Evolutionary conservation across 1,284 basidiomycete species (phyloP), one percentile per base, ranked within the genome.

Genomic region (Xerocomus amazonicus): DNA sequence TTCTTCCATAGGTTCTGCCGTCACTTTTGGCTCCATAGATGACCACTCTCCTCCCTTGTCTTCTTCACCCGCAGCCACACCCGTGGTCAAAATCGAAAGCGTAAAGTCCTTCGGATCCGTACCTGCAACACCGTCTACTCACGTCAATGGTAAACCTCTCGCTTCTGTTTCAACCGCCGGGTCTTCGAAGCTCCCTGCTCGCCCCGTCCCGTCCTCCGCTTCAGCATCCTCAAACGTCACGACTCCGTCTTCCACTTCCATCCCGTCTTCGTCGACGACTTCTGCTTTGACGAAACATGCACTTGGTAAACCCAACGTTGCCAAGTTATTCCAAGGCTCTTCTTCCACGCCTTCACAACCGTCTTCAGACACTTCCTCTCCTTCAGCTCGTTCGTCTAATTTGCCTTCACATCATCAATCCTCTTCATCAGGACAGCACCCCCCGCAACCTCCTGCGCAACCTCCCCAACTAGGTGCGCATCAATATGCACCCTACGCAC

Each of bases 11-110:
- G 83, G 77, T 59, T 79, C 81, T 51, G 70, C 78, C 52, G 82
- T 87, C 58, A 89, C 79, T 56, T 93, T 93, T 73, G 91, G 91
- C 60, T 92, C 91, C 39, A 89, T 93, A 76, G 81, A 86, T 68
- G 81, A 88, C 68, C 74, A 72, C 56, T 72, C 79, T 53, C 79
- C 82, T 47, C 76, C 83, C 54, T 81, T 85, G 58, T 84, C 85
- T 34, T 81, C 84, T 44, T 84, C 84, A 31, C 82, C 87, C 36
- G 81, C 83, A 45, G 67, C 79, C 45, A 75, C 78, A 37, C 82
- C 87, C 38, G 68, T 79, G 45, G 74, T 82, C 59, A 86, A 82
- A 72, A 71, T 79, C 51, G 87, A 90, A 61, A 79, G 75, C 55
- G 84, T 91, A 60, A 89, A 84, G 68, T 80, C 86, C 35, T 92